Percentiles rank a stretch among this genome's conserved stretches.
phyloP scores from a whole-genome alignment of 75 land plant species.

The Cryptomeria japonica region DNA sequence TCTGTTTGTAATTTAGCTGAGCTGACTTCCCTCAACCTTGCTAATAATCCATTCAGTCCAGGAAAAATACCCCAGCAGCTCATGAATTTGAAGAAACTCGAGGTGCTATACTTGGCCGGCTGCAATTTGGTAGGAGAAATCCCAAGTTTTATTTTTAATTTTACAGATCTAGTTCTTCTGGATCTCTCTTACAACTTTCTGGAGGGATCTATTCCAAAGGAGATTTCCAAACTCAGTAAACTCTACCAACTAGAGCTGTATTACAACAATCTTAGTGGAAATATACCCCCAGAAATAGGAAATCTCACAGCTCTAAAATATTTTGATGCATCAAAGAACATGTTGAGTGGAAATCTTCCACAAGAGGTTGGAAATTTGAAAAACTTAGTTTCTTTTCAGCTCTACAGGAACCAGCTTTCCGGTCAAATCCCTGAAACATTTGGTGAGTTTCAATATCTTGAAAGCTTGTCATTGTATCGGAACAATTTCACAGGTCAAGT shows the following conservation, averaged over 20 bases:
- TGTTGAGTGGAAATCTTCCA: constrained; percentile 59
- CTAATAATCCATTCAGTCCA: constrained; percentile 36
- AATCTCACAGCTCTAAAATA: constrained; percentile 42
- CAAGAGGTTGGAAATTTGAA: constrained; percentile 49
- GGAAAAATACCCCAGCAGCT: constrained; percentile 51
- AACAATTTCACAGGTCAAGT: constrained; percentile 66
- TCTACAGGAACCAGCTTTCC: constrained; percentile 50
- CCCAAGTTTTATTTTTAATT: constrained; percentile 49
- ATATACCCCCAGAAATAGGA: constrained; percentile 53
- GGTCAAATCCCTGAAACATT: constrained; percentile 59
- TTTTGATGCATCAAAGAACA: constrained; percentile 60
- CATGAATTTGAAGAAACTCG: constrained; percentile 50
- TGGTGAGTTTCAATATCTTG: constrained; percentile 44
- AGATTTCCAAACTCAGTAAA: constrained; percentile 39
- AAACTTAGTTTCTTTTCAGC: constrained; percentile 49
- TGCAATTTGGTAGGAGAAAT: constrained; percentile 50
- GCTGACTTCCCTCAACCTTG: constrained; percentile 40
- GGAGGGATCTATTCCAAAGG: constrained; percentile 43
- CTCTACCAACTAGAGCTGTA: constrained; percentile 67
- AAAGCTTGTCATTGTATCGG: constrained; percentile 37
- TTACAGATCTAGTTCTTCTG: constrained; percentile 36
- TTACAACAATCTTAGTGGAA: constrained; percentile 59
- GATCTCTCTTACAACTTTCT: constrained; percentile 61
- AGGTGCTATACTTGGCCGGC: constrained; percentile 39
- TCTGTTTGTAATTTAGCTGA: constrained; percentile 44